Evolutionary conservation across 352 stramenopile species (phyloP), one percentile per base, ranked within the genome.

Genomic region (Phytophthora pisi): DNA sequence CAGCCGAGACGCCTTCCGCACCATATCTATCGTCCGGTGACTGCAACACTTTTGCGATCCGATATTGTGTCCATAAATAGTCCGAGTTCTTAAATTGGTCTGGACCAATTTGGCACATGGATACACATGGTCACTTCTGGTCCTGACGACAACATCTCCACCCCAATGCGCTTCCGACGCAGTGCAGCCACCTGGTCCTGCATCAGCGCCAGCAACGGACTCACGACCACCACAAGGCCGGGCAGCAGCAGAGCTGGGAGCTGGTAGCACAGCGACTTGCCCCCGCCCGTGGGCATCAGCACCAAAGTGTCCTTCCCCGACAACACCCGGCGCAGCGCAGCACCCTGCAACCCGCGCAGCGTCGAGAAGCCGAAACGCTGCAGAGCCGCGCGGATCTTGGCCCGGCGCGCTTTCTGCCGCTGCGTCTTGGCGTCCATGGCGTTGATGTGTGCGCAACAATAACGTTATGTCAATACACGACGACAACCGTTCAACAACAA

Each of bases 211-310:
- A 98, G 64, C 13, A 98, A 77, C 3, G 93, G 94, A 64, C 79
- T 95, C 3, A 98, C 76, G 5, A 98, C 91, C 13, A 98, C 64
- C 6, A 92, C 92, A 13, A 97, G 68, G 3, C 92, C 91, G 0
- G 72, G 74, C 34, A 88, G 64, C 28, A 92, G 64, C 49, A 88
- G 70, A 23, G 82, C 79, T 1, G 79, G 97, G 3, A 99, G 74
- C 50, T 99, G 95, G 71, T 99, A 99, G 71, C 94, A 99, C 13
- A 99, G 81, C 38, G 90, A 98, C 75, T 99, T 99, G 59, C 97
- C 98, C 31, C 95, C 95, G 5, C 98, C 97, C 11, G 98, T 99
- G n/a, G 97, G 94, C 68, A 98, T 92, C 7, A 99, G 84, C 36
- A 98, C 79, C 13, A 99, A 53, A 15, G 81, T 74, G 70, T 90